Base-by-base conservation (phyloP, 139 green algal genomes). In the Tetradesmus lagerheimii region DNA sequence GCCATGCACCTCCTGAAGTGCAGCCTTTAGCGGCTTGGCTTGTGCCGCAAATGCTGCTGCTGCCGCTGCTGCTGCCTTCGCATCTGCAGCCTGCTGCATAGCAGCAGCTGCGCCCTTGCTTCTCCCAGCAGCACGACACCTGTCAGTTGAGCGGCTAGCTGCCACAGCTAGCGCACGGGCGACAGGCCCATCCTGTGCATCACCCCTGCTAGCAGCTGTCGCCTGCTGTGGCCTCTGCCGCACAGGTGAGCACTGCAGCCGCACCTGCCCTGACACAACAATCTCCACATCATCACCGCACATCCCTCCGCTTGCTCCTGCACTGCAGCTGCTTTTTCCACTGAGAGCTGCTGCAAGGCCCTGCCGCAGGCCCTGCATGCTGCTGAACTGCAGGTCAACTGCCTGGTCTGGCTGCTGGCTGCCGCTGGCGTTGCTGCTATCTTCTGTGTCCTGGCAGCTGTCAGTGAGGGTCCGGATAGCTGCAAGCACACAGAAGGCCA, bases 211-310 rank as follows among this genome's bases (percentile, higher is more conserved):
- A n/a, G 27, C 57, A 71, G 57, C 20, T 9, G 6, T 18, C 0
- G 29, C n/a, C 4, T 53, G 53, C 50, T 77, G 50, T 57, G 53
- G 50, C 34, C 53, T 53, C 81, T 87, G 50, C 18, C 64, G 74
- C n/a, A 35, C 25, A 77, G 81, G 81, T 9, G 81, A 87, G 1
- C 50, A 41, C 34, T 87, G 81, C 31, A 87, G 34, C 53, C 81
- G 62, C 27, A 87, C 50, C 27, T 87, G 47, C 8, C 81, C 81
- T 38, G 81, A 87, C 38, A 87, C 43, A 11, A 87, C 2, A 35
- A 87, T 74, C 35, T 77, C 50, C 9, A 77, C 16, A 77, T 18
- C n/a, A 29, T 78, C 67, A 15, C 67, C 18, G 67, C 67, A 78
- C n/a, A 27, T 27, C 2, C 67, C 67, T 37, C n/a, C 4, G 15